phyloP scores from a whole-genome alignment of 2,329 filamentous ascomycete genomes.

The Lizonia empirigonia region DNA sequence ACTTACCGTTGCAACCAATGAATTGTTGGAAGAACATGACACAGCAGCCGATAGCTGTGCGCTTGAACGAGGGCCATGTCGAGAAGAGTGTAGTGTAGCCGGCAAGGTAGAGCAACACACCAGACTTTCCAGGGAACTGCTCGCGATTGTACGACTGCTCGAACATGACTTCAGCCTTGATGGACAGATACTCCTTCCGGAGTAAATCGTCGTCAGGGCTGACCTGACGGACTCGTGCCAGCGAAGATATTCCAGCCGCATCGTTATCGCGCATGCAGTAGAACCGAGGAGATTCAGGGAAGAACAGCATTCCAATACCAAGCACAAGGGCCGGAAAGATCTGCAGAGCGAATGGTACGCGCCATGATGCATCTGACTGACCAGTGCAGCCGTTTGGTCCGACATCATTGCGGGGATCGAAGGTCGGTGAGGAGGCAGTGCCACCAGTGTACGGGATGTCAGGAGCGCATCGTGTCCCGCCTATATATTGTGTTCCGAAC shows the following conservation, averaged over 20 bases:
- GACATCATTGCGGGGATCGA: slow-evolving; percentile 40
- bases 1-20: slow-evolving; percentile 77
- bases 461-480: slow-evolving; percentile 52
- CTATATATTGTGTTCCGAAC: slow-evolving; percentile 30
- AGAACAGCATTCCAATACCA: slow-evolving; percentile 60
- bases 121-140: slow-evolving; percentile 38
- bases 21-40: slow-evolving; percentile 56
- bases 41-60: slow-evolving; percentile 40
- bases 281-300: slow-evolving; percentile 35
- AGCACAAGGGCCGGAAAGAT: slow-evolving; percentile 80
- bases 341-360: slow-evolving; percentile 80
- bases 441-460: slow-evolving; percentile 55
- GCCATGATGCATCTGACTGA: slow-evolving; percentile 51
- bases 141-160: slow-evolving; percentile 55
- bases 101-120: slow-evolving; percentile 62
- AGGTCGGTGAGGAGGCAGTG: slow-evolving; percentile 45
- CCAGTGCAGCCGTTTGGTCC: slow-evolving; percentile 28
- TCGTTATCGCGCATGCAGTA: slow-evolving; percentile 44
- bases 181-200: slow-evolving; percentile 67
- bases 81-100: slow-evolving; percentile 57
- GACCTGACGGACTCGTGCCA: slow-evolving; percentile 53
- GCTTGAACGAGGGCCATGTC: slow-evolving; percentile 51
- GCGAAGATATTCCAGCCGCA: slow-evolving; percentile 53
- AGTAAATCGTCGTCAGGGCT: slow-evolving; percentile 59
- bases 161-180: slow-evolving; percentile 57